Evolutionary conservation across 495 filamentous ascomycete species (phyloP).

Genomic region (Neurospora cerealis): DNA sequence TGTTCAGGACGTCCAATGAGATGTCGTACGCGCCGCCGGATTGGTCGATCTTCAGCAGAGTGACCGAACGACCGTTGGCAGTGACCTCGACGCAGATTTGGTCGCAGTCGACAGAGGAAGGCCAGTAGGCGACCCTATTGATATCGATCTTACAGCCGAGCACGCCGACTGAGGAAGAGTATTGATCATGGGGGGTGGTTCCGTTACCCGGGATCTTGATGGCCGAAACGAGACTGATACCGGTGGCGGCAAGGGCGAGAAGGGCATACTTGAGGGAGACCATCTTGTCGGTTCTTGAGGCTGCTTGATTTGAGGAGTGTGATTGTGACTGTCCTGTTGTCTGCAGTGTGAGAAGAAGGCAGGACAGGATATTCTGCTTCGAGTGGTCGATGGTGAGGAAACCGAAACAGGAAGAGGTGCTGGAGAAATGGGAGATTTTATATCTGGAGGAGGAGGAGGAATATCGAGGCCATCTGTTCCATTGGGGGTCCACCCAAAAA

Average conservation of each 20-base stretch:
- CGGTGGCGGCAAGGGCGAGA: not conserved
- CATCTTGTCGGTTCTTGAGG: not conserved
- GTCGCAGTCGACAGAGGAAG: slow-evolving; percentile 29
- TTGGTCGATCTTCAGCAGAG: slow-evolving; percentile 32
- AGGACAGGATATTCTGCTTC: not conserved
- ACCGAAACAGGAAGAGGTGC: not conserved
- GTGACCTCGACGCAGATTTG: slow-evolving; percentile 31
- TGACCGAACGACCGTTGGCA: slow-evolving; percentile 25
- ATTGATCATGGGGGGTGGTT: slow-evolving; percentile 33
- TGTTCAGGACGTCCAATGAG: slow-evolving; percentile 12
- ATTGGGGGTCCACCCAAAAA: not conserved
- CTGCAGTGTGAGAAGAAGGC: not conserved
- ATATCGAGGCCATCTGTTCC: not conserved
- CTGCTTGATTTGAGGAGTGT: not conserved
- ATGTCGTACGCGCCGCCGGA: slow-evolving; percentile 34
- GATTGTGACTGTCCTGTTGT: not conserved
- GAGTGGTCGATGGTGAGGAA: not conserved
- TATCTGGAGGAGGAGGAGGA: not conserved
- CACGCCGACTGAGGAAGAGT: slow-evolving; percentile 32
- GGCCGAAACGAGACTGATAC: not conserved
- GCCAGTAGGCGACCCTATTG: slow-evolving; percentile 35
- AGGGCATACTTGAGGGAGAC: not conserved
- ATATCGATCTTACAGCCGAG: slow-evolving; percentile 37
- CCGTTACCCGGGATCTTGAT: too few relatives aligned
- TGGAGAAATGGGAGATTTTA: not conserved